A percentile compares a stretch with the other conserved stretches of the same genome.
These are phyloP conservation scores for Musa schizocarpa DNA, from an alignment of 176 grass and related monocot genomes.

Conservation along the genomic window DNA sequence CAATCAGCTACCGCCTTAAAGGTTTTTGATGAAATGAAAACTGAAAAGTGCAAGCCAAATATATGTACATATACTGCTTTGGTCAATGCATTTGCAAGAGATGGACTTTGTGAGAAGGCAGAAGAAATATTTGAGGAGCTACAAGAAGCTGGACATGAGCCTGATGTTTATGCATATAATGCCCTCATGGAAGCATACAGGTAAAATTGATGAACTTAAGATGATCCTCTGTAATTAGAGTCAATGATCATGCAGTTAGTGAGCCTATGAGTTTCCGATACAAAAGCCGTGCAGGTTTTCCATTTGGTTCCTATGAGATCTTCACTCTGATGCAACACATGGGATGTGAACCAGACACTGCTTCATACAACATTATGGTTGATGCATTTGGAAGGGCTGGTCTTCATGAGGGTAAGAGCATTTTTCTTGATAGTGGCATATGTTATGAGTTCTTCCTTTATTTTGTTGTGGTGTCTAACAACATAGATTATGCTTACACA, in stretches of 20 bases:
- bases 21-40: constrained; percentile 77
- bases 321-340: constrained; percentile 84
- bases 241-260: neutral
- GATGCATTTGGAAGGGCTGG: constrained; percentile 89
- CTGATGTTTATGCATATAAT: constrained; percentile 89
- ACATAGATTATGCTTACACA: too few relatives aligned
- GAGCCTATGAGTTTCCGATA: neutral
- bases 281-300: constrained; percentile 60
- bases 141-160: constrained; percentile 66
- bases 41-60: constrained; percentile 68
- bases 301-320: constrained; percentile 62
- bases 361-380: constrained; percentile 92
- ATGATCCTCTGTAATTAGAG: neutral
- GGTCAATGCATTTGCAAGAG: constrained; percentile 82
- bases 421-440: neutral
- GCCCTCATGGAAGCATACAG: constrained; percentile 93
- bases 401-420: constrained; percentile 47
- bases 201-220: constrained; percentile 19
- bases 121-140: constrained; percentile 78
- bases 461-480: too few relatives aligned
- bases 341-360: constrained; percentile 84
- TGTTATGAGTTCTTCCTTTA: neutral
- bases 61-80: constrained; percentile 92
- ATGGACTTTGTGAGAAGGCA: constrained; percentile 84
- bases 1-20: constrained; percentile 56